A percentile compares a stretch with the other conserved stretches of the same genome.
Conservation (phyloP, 225 moss, liverwort and hornwort species). For the Asterella californica region DNA sequence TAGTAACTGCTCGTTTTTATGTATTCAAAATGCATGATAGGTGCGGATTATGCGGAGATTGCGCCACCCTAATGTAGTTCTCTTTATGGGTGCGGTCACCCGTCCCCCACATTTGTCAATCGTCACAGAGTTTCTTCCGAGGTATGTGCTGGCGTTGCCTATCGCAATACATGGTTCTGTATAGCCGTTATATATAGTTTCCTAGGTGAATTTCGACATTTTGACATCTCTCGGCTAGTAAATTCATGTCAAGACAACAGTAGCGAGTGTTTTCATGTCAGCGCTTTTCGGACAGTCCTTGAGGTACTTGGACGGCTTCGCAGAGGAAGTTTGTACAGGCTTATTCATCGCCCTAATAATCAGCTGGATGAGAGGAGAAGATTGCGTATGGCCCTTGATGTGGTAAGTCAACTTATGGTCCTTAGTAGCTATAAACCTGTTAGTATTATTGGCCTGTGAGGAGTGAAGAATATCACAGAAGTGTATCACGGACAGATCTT, state of each 20-base stretch:
- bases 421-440: background rate
- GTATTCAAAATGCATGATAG: constrained; percentile 17
- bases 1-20: background rate
- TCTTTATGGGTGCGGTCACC: constrained; percentile 55
- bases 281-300: background rate
- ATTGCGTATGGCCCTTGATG: constrained; percentile 51
- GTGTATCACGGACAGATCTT: background rate
- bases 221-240: background rate
- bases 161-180: background rate
- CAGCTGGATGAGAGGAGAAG: constrained; percentile 53
- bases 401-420: constrained; percentile 28
- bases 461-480: background rate
- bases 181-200: background rate
- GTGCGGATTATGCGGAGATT: constrained; percentile 48
- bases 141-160: constrained; percentile 19
- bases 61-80: constrained; percentile 52
- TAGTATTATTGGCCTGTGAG: background rate
- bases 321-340: constrained; percentile 54
- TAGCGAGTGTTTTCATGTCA: background rate
- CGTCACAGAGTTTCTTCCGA: constrained; percentile 45
- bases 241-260: background rate
- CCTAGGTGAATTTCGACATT: background rate
- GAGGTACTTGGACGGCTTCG: constrained; percentile 7
- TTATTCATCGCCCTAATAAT: constrained; percentile 51
- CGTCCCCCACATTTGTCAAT: constrained; percentile 48